phyloP scores from a whole-genome alignment of 495 filamentous ascomycete species.

The Geoglossum glabrum region DNA sequence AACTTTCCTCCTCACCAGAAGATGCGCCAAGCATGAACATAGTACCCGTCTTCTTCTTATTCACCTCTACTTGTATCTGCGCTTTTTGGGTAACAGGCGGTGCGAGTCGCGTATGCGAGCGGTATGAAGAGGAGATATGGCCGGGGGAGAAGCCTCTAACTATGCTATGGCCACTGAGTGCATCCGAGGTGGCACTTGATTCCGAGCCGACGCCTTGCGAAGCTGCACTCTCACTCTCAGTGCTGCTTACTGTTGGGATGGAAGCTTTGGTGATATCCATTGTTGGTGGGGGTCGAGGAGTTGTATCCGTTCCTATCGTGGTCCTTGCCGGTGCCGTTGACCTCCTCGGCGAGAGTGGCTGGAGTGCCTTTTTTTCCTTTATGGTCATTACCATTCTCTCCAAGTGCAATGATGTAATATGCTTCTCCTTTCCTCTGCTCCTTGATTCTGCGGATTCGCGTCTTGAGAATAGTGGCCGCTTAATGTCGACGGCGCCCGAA shows the following conservation, averaged over 20 bases:
- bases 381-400: slow-evolving; percentile 86
- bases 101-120: slow-evolving; percentile 37
- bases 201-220: slow-evolving; percentile 10
- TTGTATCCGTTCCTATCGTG: slow-evolving; percentile 6
- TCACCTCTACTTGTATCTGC: slow-evolving; percentile 24
- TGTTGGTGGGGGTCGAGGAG: slow-evolving; percentile 7
- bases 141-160: slow-evolving; percentile 77
- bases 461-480: slow-evolving; percentile 34
- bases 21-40: slow-evolving; percentile 70
- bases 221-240: neutral
- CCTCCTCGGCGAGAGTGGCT: slow-evolving; percentile 18
- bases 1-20: slow-evolving; percentile 64
- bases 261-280: slow-evolving; percentile 13
- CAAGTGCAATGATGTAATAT: slow-evolving; percentile 70
- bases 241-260: neutral
- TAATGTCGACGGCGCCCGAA: slow-evolving; percentile 29
- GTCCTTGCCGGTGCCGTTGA: neutral
- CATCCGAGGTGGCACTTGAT: slow-evolving; percentile 18
- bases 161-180: slow-evolving; percentile 46
- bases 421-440: slow-evolving; percentile 59
- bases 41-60: slow-evolving; percentile 37
- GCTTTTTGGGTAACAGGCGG: slow-evolving; percentile 22
- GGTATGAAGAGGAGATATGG: slow-evolving; percentile 50
- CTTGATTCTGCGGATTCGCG: slow-evolving; percentile 29
- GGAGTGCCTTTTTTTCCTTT: slow-evolving; percentile 53